These are phyloP conservation scores for Huntiella savannae DNA, from an alignment of 2,329 filamentous ascomycete species.

Conservation along the genomic window DNA sequence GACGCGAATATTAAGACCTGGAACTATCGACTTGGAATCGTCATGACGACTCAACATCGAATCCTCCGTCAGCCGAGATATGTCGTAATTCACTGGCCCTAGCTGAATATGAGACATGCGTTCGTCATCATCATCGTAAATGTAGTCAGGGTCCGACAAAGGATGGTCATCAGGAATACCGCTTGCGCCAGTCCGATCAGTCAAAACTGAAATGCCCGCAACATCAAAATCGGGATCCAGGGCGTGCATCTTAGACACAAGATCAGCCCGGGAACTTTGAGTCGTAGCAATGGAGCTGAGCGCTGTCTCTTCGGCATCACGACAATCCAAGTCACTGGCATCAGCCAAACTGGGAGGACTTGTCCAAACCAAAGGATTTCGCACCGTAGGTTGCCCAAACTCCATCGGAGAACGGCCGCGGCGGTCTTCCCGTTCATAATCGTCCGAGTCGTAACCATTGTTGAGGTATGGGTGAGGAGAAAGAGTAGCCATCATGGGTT, in stretches of 20 bases:
- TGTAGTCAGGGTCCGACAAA: neutral
- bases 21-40: too few species aligned
- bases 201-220: conserved; percentile 3
- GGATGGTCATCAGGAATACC: neutral
- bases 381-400: conserved; percentile 7
- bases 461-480: conserved; percentile 12
- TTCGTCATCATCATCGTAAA: conserved; percentile 3
- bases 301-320: conserved; percentile 1
- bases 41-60: too few species aligned
- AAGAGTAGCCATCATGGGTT: conserved; percentile 14
- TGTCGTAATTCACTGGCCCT: neutral
- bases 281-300: conserved; percentile 1
- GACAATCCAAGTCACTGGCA: conserved; percentile 6
- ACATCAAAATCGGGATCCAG: neutral
- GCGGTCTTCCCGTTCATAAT: conserved; percentile 7
- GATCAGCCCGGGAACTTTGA: neutral
- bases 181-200: neutral
- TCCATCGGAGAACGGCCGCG: conserved; percentile 10
- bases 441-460: conserved; percentile 4
- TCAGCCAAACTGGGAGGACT: conserved; percentile 9
- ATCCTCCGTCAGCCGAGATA: conserved; percentile 3
- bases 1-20: too few species aligned
- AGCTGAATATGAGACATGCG: neutral
- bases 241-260: neutral
- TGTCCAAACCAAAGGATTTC: conserved; percentile 10